A percentile compares a stretch with the other conserved stretches of the same genome.
phyloP scores from a whole-genome alignment of 2,329 filamentous ascomycete species.

The Diplodia sapinea region DNA sequence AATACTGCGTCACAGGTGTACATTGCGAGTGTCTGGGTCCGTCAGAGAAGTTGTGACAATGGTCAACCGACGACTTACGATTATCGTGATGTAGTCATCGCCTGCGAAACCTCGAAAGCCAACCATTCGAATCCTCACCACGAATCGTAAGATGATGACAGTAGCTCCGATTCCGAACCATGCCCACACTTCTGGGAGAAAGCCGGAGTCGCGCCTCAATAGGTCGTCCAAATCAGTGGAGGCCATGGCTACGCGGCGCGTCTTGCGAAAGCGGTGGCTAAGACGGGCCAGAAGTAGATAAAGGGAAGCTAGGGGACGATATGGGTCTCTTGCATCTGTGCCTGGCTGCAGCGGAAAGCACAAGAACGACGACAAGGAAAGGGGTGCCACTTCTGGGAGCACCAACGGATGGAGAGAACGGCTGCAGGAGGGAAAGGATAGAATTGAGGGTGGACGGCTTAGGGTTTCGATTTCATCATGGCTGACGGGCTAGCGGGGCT shows the following conservation, averaged over 20 bases:
- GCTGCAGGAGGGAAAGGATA: background rate
- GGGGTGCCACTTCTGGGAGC: background rate
- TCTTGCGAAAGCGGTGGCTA: background rate
- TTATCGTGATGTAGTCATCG: constrained; percentile 48
- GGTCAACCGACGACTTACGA: constrained; percentile 35
- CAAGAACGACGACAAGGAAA: background rate
- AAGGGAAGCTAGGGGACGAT: background rate
- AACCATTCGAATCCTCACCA: constrained; percentile 47
- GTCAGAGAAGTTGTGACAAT: background rate
- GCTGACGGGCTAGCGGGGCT: background rate
- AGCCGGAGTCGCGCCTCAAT: constrained; percentile 12
- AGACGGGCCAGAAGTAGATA: background rate
- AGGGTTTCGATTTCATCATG: constrained; percentile 24
- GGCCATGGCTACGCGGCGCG: background rate
- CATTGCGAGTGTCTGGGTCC: constrained; percentile 36
- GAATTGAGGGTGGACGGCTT: background rate
- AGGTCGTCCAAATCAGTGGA: background rate
- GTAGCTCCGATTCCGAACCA: constrained; percentile 43
- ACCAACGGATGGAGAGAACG: background rate
- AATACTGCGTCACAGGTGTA: constrained; percentile 47
- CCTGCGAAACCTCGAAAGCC: constrained; percentile 48
- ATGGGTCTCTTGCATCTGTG: background rate
- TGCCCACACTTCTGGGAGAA: constrained; percentile 15
- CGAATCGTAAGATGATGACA: constrained; percentile 45
- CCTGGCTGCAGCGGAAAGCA: background rate